Evolutionary conservation across 1,284 basidiomycete genomes (phyloP), one percentile per base, ranked within the genome.

Genomic region (Malassezia vespertilionis): DNA sequence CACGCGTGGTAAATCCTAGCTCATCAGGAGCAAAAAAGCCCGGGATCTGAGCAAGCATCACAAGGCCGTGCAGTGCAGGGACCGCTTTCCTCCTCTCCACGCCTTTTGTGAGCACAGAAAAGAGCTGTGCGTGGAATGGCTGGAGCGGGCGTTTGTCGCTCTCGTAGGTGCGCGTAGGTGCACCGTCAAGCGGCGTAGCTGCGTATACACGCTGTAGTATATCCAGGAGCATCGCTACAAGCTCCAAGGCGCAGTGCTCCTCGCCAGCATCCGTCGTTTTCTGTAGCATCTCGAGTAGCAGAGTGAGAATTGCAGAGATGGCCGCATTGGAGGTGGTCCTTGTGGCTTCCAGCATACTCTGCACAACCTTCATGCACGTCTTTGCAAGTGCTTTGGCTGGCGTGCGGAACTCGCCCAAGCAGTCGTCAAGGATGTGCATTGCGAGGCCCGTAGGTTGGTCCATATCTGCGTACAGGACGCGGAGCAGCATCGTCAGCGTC

Each of bases 201-300:
- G 22, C 12, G 21, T 58, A 64, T 5, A 58, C 55, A 26, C 61
- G 56, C 7, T 54, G 56, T 6, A 68, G 28, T 1, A 55, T 36
- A 26, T 57, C 53, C n/a, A 67, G 52, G 12, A 69, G 33, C 34
- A 60, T 53, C 4, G 57, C 59, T 15, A 67, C 46, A 7, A 60
- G 61, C 3, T 52, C 51, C 11, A 93, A 75, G 26, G 84, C 79
- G 0, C 84, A 76, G 1, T 81, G 76, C 1, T 80, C 74, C 54
- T 95, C 83, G 37, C 82, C 80, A 0, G 86, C 83, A 56, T 81
- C 77, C 50, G 80, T 77, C 74, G 84, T 93, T 36, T 86, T 75
- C 37, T 75, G 76, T 17, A 56, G 57, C 44, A 58, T 48, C 44
- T 53, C 54, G 27, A 66, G 60, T 52, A 66, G 54, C 20, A 52